Base-by-base conservation (phyloP, 192 early-diverging fungal species). In the Thamnidium elegans region DNA sequence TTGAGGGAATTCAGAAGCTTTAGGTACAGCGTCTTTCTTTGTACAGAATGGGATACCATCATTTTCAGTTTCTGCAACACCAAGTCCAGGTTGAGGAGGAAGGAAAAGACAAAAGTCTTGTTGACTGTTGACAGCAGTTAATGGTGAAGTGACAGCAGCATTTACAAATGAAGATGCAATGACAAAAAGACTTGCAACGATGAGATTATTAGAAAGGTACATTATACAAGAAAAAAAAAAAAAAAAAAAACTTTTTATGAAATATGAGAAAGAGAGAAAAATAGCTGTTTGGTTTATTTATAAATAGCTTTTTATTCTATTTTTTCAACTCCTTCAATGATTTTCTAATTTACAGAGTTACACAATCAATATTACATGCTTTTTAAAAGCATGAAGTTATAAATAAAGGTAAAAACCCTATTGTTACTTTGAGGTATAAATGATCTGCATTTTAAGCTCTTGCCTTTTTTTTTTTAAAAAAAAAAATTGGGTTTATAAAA, bases 71-170 rank as follows among this genome's bases (percentile, higher is more conserved):
- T n/a, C 53, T 6, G 78, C 74, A 56, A 78, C 68, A 4, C 72
- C 52, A 10, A 63, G 62, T 17, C 78, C 80, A n/a, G 56, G 73
- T 3, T 55, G 44, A 11, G 78, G 81, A 26, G 81, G 81, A 50
- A 83, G 62, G 68, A 83, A 83, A 13, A 80, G 50, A 43, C 81
- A 83, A 54, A 83, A 83, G 7, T 78, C 68, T 11, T 60, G 64
- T 1, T 55, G 51, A 45, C 67, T 75, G 32, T 50, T 36, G 34
- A 78, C 46, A 23, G 58, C 62, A 13, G 46, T 48, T 48, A 14
- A 17, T 39, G 36, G 36, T 39, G 36, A 39, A 48, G 13, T 17
- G 13, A 15, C 17, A 1, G 13, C 46, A 17, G 46, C 46, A 14
- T 48, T 48, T 14, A 48, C 46, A 48, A 48, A 48, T 7, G 46